These are phyloP conservation scores for Leccinum huronense DNA, from an alignment of 1,284 basidiomycete genomes.

Conservation along the genomic window DNA sequence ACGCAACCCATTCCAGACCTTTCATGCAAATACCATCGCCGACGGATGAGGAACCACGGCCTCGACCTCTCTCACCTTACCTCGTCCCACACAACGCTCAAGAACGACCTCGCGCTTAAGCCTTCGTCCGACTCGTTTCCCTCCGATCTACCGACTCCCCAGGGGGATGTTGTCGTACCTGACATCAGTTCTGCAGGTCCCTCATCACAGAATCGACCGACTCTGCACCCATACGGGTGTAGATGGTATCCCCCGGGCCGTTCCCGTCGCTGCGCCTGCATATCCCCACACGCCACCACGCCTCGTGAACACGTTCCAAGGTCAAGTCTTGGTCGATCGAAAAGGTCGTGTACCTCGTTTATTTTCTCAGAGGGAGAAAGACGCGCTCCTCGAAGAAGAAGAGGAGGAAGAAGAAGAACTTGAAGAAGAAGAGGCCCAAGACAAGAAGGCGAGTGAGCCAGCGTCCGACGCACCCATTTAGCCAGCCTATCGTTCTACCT, in stretches of 20 bases:
- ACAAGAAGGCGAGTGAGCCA: not conserved
- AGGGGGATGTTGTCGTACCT: not conserved
- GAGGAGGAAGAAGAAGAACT: not conserved
- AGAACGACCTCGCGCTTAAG: conserved; percentile 10
- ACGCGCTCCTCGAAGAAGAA: not conserved
- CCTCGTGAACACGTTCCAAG: conserved; percentile 22
- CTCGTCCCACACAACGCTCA: not conserved
- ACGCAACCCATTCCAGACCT: not conserved
- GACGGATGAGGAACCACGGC: not conserved
- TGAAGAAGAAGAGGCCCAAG: not conserved
- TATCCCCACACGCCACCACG: conserved; percentile 26
- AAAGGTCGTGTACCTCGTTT: conserved; percentile 21
- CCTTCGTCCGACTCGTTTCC: conserved; percentile 21
- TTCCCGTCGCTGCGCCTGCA: not conserved
- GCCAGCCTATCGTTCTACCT: conserved; percentile 13
- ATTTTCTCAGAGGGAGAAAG: not conserved
- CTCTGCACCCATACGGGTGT: not conserved
- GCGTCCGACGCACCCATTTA: conserved; percentile 23
- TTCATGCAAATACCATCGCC: not conserved
- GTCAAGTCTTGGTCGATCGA: conserved; percentile 25
- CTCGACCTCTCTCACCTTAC: not conserved
- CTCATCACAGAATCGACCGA: not conserved
- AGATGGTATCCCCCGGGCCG: not conserved
- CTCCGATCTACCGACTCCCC: conserved; percentile 20
- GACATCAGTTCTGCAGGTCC: not conserved